Evolutionary conservation across 1,284 basidiomycete species (phyloP).

Genomic region (Somion occarium): DNA sequence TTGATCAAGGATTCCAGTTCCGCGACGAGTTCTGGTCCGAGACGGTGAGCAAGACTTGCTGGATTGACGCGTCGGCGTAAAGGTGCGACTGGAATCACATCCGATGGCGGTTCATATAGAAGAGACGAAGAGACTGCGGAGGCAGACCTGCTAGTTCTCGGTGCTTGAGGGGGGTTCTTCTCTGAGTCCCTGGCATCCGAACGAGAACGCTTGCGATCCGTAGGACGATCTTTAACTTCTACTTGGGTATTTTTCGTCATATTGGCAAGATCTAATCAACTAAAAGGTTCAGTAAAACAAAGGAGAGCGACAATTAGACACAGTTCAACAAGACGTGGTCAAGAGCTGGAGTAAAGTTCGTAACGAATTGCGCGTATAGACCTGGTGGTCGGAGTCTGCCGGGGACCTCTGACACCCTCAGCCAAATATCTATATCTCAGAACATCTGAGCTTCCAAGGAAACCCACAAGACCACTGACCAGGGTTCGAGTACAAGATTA

Average conservation of each 20-base stretch:
- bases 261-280: neutral
- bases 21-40: conserved; percentile 58
- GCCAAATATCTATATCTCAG: neutral
- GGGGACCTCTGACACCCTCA: neutral
- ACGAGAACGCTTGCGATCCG: neutral
- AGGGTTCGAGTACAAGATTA: neutral
- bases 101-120: conserved; percentile 3
- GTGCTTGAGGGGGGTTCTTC: neutral
- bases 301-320: neutral
- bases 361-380: neutral
- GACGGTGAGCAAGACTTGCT: conserved; percentile 53
- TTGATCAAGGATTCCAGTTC: conserved; percentile 63
- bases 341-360: neutral
- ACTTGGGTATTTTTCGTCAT: conserved; percentile 6
- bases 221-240: neutral
- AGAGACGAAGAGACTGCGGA: conserved; percentile 11
- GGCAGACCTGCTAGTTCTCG: conserved; percentile 1
- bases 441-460: neutral
- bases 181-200: neutral
- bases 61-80: conserved; percentile 33
- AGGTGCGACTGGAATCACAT: conserved; percentile 5
- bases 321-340: neutral
- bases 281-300: neutral
- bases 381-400: neutral
- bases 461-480: neutral